A percentile compares a stretch with the other conserved stretches of the same genome.
Conservation (phyloP, 495 filamentous ascomycete species). For the Neurospora terricola region DNA sequence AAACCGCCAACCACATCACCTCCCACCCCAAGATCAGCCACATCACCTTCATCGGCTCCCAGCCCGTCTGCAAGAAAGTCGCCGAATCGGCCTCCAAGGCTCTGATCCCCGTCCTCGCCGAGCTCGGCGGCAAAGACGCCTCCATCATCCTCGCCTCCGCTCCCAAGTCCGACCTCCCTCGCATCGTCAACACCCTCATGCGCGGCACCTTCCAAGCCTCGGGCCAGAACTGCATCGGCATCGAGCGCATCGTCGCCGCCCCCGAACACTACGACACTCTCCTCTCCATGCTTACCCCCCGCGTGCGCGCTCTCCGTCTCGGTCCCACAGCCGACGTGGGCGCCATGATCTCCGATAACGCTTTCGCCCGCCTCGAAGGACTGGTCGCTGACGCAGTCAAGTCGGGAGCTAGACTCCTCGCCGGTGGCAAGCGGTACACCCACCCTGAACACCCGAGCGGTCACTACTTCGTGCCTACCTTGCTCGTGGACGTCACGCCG, state of each 20-base stretch:
- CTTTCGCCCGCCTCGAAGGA: conserved; percentile 57
- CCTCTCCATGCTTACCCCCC: conserved; percentile 56
- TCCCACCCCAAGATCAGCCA: conserved; percentile 77
- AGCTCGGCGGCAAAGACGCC: conserved; percentile 94
- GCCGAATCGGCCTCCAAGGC: conserved; percentile 73
- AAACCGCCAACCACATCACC: conserved; percentile 71
- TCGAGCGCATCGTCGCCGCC: conserved; percentile 82
- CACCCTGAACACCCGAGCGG: conserved; percentile 66
- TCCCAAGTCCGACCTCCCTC: conserved; percentile 46
- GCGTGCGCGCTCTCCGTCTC: conserved; percentile 61
- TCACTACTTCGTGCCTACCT: conserved; percentile 85
- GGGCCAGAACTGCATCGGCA: conserved; percentile 97
- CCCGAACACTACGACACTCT: conserved; percentile 64
- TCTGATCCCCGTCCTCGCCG: conserved; percentile 74
- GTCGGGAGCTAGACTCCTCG: conserved; percentile 69
- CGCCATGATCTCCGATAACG: conserved; percentile 71
- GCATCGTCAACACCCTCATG: conserved; percentile 72
- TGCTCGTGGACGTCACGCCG: conserved; percentile 73
- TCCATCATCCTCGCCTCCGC: conserved; percentile 81
- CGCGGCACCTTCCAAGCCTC: conserved; percentile 90
- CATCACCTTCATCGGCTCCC: conserved; percentile 95
- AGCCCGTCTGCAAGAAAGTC: conserved; percentile 78
- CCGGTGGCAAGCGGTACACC: conserved; percentile 59
- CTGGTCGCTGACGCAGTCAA: conserved; percentile 68
- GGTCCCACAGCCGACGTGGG: conserved; percentile 65